Conservation (phyloP, 2,329 filamentous ascomycete species). For the Cordyceps tenuipes region DNA sequence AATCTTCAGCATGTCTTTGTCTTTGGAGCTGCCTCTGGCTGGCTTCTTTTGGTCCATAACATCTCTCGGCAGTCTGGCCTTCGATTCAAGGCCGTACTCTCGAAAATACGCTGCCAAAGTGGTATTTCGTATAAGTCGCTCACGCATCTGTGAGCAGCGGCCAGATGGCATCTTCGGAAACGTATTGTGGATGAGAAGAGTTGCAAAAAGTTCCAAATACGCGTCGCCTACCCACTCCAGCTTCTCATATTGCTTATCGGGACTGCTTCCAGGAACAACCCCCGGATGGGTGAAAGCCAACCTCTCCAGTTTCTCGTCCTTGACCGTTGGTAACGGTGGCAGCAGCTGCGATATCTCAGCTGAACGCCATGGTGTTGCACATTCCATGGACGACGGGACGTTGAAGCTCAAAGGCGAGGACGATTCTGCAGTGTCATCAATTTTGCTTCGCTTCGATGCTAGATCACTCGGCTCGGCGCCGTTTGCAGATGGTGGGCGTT, state of each 20-base stretch:
- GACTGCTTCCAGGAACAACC: slow-evolving; percentile 40
- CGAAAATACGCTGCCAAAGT: slow-evolving; percentile 63
- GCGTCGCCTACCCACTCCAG: slow-evolving; percentile 87
- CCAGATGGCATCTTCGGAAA: slow-evolving; percentile 60
- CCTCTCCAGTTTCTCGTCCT: slow-evolving; percentile 49
- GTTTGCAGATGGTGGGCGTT: slow-evolving; percentile 23
- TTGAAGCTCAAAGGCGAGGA: neutral
- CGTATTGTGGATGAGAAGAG: slow-evolving; percentile 64
- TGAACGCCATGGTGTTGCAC: slow-evolving; percentile 34
- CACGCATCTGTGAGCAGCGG: slow-evolving; percentile 65
- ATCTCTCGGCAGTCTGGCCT: slow-evolving; percentile 47
- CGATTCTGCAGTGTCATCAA: neutral
- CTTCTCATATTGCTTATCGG: slow-evolving; percentile 55
- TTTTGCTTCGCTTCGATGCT: neutral
- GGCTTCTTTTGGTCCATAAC: slow-evolving; percentile 22
- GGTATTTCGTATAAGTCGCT: slow-evolving; percentile 71
- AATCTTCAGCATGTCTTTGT: slow-evolving; percentile 59
- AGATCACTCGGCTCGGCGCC: neutral
- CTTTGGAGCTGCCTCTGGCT: slow-evolving; percentile 25
- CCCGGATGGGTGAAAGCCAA: slow-evolving; percentile 62
- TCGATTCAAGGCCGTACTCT: slow-evolving; percentile 61
- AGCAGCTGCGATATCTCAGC: slow-evolving; percentile 38
- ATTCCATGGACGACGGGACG: slow-evolving; percentile 1
- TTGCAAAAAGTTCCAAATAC: slow-evolving; percentile 70
- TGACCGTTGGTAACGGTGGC: slow-evolving; percentile 54